Evolutionary conservation across 208 protist species (phyloP), one percentile per base, ranked within the genome.

Genomic region (Trypanosoma boissoni): DNA sequence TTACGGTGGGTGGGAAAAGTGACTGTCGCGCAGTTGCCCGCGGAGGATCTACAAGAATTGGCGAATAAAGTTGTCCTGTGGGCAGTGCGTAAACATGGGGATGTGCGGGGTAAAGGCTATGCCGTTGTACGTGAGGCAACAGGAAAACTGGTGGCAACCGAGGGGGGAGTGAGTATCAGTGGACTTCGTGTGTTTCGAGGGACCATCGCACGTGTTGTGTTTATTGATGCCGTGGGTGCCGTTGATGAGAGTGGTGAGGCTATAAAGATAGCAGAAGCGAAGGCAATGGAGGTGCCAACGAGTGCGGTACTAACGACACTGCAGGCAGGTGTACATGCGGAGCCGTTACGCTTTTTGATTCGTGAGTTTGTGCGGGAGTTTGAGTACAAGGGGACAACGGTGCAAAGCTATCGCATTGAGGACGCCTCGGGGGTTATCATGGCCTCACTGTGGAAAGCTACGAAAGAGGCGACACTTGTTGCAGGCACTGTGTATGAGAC

Each of bases 141-240:
- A 0, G 85, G 88, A 7, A 95, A 95, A 61, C 31, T 92, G 7
- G 76, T 90, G 27, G 80, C 59, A 39, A 78, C 79, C 14, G 64
- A 66, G 31, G 45, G 68, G 29, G 76, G 82, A 34, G 44, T 95
- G 27, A 64, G 59, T 32, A 57, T 68, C 0, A 65, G 56, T 16
- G 88, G 88, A 9, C 43, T 91, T 34, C 85, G 88, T 29, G 49
- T 95, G 23, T 95, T 86, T 66, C 65, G 74, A 18, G 88, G 88
- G 20, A 72, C 74, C 14, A 59, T 74, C 28, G 72, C 80, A 21
- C 74, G 81, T 39, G 80, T 85, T 2, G 31, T 91, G 18, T 95
- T 89, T 62, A 57, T 95, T 1, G 78, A 92, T 59, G 56, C 64
- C 29, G 59, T 58, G 26, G 53, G 46, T 16, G 65, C 48, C 18